Base-by-base conservation (phyloP, 2,329 filamentous ascomycete genomes). In the Ophiostoma sp. region DNA sequence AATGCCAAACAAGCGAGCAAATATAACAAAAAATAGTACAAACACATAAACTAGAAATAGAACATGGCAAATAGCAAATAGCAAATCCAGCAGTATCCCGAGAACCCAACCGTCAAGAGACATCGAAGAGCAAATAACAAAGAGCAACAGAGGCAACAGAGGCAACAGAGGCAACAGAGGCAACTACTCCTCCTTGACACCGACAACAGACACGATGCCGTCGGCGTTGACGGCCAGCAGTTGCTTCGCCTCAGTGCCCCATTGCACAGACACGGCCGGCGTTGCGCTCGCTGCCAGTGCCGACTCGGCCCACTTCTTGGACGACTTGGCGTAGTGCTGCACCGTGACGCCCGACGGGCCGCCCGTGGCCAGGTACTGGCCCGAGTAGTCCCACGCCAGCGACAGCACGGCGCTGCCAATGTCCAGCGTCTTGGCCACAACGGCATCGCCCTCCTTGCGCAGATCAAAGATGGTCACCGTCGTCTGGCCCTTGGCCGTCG, bases 311-410 rank as follows among this genome's bases (percentile, higher is more conserved):
- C 95, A 99, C 71, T 86, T 85, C 86, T 97, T 99, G 72, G 87
- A 85, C 68, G 88, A 83, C 85, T 98, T 99, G 73, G 87, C 86
- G 80, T 96, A 99, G 76, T 96, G 91, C 79, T 95, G 92, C 57
- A 99, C 92, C 5, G 91, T 92, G 66, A 97, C 82, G 36, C 93
- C 93, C 64, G 90, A 88, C 4, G 90, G 85, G 7, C 94, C 94
- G 4, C 88, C 91, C 15, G 91, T 90, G 35, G 94, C 91, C 69
- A 99, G 84, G 82, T 91, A 99, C 80, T 97, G 94, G 62, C 94
- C 94, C 7, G 92, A 95, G 82, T 96, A 97, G 77, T 99, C 95
- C 94, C 94, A 99, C 67, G 85, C 84, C 73, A 97, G 84, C 72
- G 91, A 86, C 67, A 97, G 87, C n/a, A 87, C 84, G 67, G 97